phyloP scores from a whole-genome alignment of 768 basidiomycete genomes.

The Antrodiella citrinella region DNA sequence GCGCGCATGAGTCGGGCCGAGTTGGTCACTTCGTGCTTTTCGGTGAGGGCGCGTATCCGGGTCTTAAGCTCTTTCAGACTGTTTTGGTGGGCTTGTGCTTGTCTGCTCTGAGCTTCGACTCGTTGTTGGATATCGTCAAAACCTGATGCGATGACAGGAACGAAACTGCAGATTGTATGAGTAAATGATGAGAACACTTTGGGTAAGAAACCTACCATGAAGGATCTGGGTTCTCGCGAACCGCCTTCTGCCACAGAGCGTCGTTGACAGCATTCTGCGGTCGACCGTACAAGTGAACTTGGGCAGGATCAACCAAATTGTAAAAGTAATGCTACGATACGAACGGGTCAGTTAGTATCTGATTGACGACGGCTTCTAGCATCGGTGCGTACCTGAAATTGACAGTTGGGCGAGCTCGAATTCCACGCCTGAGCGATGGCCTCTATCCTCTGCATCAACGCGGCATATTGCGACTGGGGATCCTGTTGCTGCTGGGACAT shows the following conservation, averaged over 20 bases:
- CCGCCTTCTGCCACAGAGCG: constrained; percentile 68
- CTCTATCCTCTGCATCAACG: constrained; percentile 53
- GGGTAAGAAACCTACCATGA: constrained; percentile 43
- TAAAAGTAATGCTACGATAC: constrained; percentile 72
- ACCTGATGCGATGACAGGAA: constrained; percentile 73
- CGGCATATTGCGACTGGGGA: constrained; percentile 49
- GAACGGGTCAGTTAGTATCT: too few species aligned
- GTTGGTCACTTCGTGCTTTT: constrained; percentile 59
- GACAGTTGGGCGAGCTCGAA: constrained; percentile 55
- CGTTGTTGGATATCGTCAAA: constrained; percentile 77
- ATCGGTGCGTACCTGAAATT: constrained; percentile 80
- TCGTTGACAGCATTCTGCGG: constrained; percentile 70
- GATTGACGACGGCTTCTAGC: constrained; percentile 6
- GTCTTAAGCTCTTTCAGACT: constrained; percentile 42
- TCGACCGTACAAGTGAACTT: constrained; percentile 58
- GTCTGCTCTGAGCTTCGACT: constrained; percentile 64
- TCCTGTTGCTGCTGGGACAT: constrained; percentile 44
- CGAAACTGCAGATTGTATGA: constrained; percentile 40
- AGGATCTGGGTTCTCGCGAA: constrained; percentile 75
- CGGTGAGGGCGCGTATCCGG: constrained; percentile 12
- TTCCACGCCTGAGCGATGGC: constrained; percentile 65
- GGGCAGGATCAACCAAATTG: constrained; percentile 67
- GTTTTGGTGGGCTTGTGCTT: constrained; percentile 59
- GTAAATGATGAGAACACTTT: constrained; percentile 1
- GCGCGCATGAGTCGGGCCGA: constrained; percentile 59